Conservation (phyloP, 805 yeast genomes). For the Wickerhamomyces strasburgensis region DNA sequence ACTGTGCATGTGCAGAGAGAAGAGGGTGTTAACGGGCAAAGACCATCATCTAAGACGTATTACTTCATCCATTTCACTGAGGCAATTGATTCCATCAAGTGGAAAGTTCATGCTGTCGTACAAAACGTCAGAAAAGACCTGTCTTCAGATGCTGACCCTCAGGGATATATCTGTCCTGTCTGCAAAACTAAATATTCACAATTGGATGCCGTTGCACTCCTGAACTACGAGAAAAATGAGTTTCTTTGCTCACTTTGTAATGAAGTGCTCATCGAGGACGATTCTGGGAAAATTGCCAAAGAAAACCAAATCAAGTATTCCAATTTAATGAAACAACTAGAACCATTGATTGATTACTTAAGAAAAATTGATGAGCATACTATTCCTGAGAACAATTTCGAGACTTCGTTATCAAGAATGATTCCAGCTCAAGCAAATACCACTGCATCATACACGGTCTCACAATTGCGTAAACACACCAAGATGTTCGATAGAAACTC, state of each 20-base stretch:
- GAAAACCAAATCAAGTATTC: conserved; percentile 79
- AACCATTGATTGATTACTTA: conserved; percentile 78
- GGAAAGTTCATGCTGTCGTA: conserved; percentile 91
- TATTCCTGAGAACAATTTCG: conserved; percentile 86
- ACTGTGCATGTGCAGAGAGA: conserved; percentile 69
- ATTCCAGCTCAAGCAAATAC: conserved; percentile 78
- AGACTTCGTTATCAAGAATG: conserved; percentile 72
- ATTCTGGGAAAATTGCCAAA: conserved; percentile 74
- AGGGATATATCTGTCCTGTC: conserved; percentile 86
- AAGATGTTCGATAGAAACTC: conserved; percentile 38
- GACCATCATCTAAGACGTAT: conserved; percentile 72
- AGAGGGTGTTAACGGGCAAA: conserved; percentile 48
- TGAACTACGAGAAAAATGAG: conserved; percentile 73
- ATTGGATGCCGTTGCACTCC: conserved; percentile 77
- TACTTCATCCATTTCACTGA: conserved; percentile 87
- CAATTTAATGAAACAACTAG: conserved; percentile 80
- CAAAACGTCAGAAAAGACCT: conserved; percentile 74
- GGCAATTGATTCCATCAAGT: conserved; percentile 91
- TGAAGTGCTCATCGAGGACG: conserved; percentile 76
- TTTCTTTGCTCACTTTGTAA: conserved; percentile 86
- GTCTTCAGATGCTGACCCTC: conserved; percentile 82
- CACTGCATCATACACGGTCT: conserved; percentile 63
- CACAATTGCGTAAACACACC: conserved; percentile 39
- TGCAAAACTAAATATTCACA: conserved; percentile 80
- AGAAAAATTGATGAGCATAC: conserved; percentile 76